Percentiles rank a stretch among this genome's conserved stretches.
These are phyloP conservation scores for Boletus huronensis DNA, from an alignment of 768 basidiomycete species.

Conservation along the genomic window DNA sequence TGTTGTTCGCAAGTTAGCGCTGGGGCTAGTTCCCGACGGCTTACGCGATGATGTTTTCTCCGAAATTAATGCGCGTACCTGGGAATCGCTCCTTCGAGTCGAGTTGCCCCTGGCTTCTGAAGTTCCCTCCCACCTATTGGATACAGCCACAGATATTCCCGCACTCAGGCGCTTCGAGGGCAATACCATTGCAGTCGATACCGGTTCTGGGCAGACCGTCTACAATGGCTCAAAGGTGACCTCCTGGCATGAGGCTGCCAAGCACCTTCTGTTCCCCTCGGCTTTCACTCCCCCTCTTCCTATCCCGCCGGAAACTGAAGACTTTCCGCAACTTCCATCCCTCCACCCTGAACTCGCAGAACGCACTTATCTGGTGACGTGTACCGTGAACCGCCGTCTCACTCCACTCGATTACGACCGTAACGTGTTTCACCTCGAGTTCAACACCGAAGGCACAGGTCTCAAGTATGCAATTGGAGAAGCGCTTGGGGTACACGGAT, in stretches of 20 bases:
- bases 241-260: slow-evolving; percentile 84
- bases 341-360: slow-evolving; percentile 86
- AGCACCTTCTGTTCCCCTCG: slow-evolving; percentile 84
- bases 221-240: slow-evolving; percentile 58
- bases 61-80: slow-evolving; percentile 56
- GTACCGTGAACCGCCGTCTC: slow-evolving; percentile 89
- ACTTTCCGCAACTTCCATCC: slow-evolving; percentile 58
- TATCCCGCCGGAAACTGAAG: slow-evolving; percentile 31
- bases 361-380: slow-evolving; percentile 90
- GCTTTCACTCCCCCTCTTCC: slow-evolving; percentile 59
- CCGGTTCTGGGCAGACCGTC: slow-evolving; percentile 52
- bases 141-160: slow-evolving; percentile 21
- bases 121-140: slow-evolving; percentile 15
- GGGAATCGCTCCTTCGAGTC: slow-evolving; percentile 63
- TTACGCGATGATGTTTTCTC: slow-evolving; percentile 42
- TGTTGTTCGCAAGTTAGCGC: slow-evolving; percentile 50
- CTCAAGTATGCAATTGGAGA: slow-evolving; percentile 95
- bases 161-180: slow-evolving; percentile 58
- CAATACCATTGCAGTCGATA: slow-evolving; percentile 72
- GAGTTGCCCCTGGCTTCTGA: slow-evolving; percentile 34
- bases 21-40: slow-evolving; percentile 41
- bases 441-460: slow-evolving; percentile 87
- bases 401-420: slow-evolving; percentile 96
- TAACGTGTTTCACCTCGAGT: slow-evolving; percentile 98
- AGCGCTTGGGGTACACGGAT: slow-evolving; percentile 94